Evolutionary conservation across 306 rosid species (phyloP), one percentile per base, ranked within the genome.

Genomic region (Chamaecrista fasciculata): DNA sequence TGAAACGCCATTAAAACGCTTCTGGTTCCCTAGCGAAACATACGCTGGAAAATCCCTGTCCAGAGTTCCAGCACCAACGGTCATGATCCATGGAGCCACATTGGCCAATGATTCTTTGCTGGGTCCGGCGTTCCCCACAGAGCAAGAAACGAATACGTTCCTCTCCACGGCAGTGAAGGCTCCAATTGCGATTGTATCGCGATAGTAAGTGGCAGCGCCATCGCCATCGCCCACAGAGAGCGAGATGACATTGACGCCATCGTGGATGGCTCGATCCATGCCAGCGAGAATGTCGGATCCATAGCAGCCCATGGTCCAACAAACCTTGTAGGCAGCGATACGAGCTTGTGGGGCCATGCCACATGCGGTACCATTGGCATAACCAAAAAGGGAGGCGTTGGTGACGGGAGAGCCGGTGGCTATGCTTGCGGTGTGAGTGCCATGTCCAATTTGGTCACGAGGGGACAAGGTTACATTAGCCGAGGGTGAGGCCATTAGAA

Each of bases 41-140:
- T 59, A 88, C 53, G 98, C 98, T 2, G 98, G 98, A 52, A 94
- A 94, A 39, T 94, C 97, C 6, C 98, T 82, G 59, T 94, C 98
- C 2, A 93, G 49, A 0, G 98, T 93, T 0, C 98, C 98, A 0
- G 98, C 98, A 0, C 98, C 98, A 15, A 94, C 95, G 8, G 98
- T 94, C 98, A 90, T 94, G 67, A 94, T 77, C 98, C 98, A 94
- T 0, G 98, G 98, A 0, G 98, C 98, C 4, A 85, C 92, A n/a
- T 94, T 94, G 24, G 90, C 92, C 39, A 94, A 53, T 0, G 98
- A 83, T 12, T 89, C 89, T 28, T 26, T 66, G n/a, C 44, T 73
- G 0, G 98, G 98, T 0, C 98, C 98, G 15, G 96, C 84, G 39
- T 94, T 94, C 2, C 98, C 98, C 1, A 97, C 97, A 0, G 98